A percentile compares a stretch with the other conserved stretches of the same genome.
Conservation (phyloP, 441 rosid genomes). For the Biscutella laevigata region DNA sequence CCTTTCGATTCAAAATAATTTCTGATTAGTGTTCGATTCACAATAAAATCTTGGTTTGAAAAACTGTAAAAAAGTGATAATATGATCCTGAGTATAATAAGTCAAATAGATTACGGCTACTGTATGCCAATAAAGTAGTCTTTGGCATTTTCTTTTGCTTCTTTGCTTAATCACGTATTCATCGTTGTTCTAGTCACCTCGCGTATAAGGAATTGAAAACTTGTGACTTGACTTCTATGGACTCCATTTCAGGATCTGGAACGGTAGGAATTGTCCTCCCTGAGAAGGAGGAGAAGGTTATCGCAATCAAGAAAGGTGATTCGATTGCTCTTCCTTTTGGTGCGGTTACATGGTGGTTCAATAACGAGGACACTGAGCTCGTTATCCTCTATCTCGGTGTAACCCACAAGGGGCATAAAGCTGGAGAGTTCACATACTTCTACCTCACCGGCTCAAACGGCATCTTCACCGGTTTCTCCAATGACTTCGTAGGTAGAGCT, state of each 20-base stretch:
- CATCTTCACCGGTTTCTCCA: constrained; percentile 66
- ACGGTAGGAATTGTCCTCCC: constrained; percentile 78
- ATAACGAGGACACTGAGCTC: constrained; percentile 51
- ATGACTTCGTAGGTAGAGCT: constrained; percentile 63
- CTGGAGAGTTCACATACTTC: constrained; percentile 69
- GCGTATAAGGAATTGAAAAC: constrained; percentile 6
- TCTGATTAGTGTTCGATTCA: no score
- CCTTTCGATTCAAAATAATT: background rate
- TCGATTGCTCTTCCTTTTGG: constrained; percentile 88
- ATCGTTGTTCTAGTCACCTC: background rate
- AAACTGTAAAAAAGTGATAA: background rate
- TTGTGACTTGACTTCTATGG: background rate
- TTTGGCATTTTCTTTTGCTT: background rate
- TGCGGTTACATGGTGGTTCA: constrained; percentile 80
- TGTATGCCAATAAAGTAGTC: background rate
- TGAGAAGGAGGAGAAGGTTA: constrained; percentile 70
- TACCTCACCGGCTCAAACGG: constrained; percentile 65
- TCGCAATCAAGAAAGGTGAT: constrained; percentile 63
- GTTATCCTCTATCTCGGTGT: constrained; percentile 71
- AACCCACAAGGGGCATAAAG: constrained; percentile 60
- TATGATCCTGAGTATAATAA: background rate
- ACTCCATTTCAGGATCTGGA: constrained; percentile 46
- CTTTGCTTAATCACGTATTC: constrained; percentile 5
- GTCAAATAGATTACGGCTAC: background rate
- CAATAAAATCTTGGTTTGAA: no score